Evolutionary conservation across 208 protist species (phyloP).

Genomic region (Perkinsela sp.): DNA sequence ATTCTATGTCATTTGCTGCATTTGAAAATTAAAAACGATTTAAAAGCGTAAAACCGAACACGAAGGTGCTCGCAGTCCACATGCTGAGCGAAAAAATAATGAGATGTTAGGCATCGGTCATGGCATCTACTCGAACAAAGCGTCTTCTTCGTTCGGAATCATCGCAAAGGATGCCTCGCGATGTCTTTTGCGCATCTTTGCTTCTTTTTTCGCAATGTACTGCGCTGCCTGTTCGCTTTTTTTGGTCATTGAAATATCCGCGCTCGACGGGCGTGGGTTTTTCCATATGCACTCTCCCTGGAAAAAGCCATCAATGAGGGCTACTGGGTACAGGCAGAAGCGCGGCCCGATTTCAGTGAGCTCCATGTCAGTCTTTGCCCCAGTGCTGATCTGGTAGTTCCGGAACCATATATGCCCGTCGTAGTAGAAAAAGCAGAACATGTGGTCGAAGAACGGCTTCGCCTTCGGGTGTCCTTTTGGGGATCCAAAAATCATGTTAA

Average conservation of each 20-base stretch:
- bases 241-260: not conserved
- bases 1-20: too few species aligned
- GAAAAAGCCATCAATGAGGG: constrained; percentile 76
- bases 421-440: constrained; percentile 80
- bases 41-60: too few species aligned
- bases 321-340: constrained; percentile 72
- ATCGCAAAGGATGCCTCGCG: not conserved
- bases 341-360: constrained; percentile 87
- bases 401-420: constrained; percentile 91
- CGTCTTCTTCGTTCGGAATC: not conserved
- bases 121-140: too few species aligned
- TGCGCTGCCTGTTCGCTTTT: not conserved
- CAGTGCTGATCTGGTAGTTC: constrained; percentile 80
- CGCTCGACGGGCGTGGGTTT: constrained; percentile 13
- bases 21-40: too few species aligned
- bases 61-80: too few species aligned
- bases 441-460: constrained; percentile 93
- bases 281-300: constrained; percentile 72
- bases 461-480: constrained; percentile 80
- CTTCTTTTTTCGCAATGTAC: not conserved
- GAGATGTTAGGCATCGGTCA: too few species aligned
- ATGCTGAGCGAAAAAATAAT: too few species aligned
- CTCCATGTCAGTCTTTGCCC: constrained; percentile 11
- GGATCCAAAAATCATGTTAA: constrained; percentile 80
- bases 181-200: not conserved